A percentile compares a stretch with the other conserved stretches of the same genome.
phyloP scores from a whole-genome alignment of 1,284 basidiomycete species.

The Papiliotrema fonsecae region DNA sequence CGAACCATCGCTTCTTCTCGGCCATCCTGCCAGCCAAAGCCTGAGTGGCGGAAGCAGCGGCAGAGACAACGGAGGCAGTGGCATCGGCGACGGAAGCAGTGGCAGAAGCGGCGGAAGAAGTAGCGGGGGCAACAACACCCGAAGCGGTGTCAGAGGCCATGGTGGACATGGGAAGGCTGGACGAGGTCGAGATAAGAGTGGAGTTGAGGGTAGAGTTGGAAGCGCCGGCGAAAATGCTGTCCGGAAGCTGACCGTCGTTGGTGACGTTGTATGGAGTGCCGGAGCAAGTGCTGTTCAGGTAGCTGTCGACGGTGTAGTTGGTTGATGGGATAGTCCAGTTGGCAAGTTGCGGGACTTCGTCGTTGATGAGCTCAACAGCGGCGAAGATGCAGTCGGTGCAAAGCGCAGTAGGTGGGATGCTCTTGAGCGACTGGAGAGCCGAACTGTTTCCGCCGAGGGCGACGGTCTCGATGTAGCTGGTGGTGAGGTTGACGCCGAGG shows the following conservation, averaged over 20 bases:
- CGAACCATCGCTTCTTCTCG: conserved; percentile 26
- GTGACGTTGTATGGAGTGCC: conserved; percentile 17
- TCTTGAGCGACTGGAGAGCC: conserved; percentile 15
- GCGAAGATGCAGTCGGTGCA: conserved; percentile 46
- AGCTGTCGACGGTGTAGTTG: conserved; percentile 23
- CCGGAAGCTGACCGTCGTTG: conserved; percentile 30
- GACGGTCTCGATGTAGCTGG: conserved; percentile 24
- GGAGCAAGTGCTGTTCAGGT: conserved; percentile 25
- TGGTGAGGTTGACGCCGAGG: conserved; percentile 38
- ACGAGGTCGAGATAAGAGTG: conserved; percentile 2
- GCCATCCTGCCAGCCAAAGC: neutral
- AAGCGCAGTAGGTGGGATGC: conserved; percentile 23
- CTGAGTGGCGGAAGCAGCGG: neutral
- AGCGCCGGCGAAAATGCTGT: conserved; percentile 19
- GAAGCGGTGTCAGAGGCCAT: neutral
- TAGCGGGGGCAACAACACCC: neutral
- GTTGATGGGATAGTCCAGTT: conserved; percentile 17
- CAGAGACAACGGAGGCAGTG: neutral
- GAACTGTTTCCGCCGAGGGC: conserved; percentile 32
- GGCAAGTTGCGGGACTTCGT: conserved; percentile 33
- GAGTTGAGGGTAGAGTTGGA: conserved; percentile 2
- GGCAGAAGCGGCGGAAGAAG: conserved; percentile 4
- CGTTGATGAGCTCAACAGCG: conserved; percentile 34
- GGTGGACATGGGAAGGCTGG: neutral
- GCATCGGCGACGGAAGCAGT: conserved; percentile 5